Evolutionary conservation across 2,329 filamentous ascomycete species (phyloP).

Genomic region (Didymella segeticola): DNA sequence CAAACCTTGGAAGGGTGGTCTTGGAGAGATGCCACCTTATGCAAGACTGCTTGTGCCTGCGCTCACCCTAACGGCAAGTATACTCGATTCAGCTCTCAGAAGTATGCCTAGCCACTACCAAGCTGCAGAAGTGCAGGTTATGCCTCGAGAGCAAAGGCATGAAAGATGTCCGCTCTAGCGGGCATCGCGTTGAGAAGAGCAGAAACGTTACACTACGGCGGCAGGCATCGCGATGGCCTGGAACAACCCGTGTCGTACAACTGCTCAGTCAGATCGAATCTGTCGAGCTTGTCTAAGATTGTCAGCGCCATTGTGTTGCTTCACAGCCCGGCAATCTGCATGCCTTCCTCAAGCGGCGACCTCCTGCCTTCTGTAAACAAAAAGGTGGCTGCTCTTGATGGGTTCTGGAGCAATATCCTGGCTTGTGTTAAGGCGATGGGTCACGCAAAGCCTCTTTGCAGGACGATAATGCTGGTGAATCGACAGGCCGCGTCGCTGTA

Average conservation of each 20-base stretch:
- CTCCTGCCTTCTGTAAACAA: background rate
- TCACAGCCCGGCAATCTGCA: conserved; percentile 21
- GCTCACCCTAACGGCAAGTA: background rate
- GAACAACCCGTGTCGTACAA: conserved; percentile 19
- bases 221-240: conserved; percentile 19
- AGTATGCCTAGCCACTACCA: conserved; percentile 10
- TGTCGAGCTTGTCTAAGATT: conserved; percentile 11
- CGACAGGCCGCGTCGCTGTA: background rate
- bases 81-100: no score
- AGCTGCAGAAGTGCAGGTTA: background rate
- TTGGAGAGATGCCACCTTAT: background rate
- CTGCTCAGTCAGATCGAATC: conserved; percentile 5
- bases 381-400: background rate
- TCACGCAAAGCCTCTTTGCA: conserved; percentile 5
- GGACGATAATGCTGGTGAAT: background rate
- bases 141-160: conserved; percentile 14
- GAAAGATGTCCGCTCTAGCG: conserved; percentile 9
- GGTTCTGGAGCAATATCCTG: conserved; percentile 1
- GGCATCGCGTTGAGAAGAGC: conserved; percentile 7
- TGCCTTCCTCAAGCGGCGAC: conserved; percentile 9
- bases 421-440: conserved; percentile 2
- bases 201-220: conserved; percentile 8
- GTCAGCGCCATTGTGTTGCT: conserved; percentile 8
- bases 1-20: background rate
- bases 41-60: background rate